These are phyloP conservation scores for Amphicarpaea edgeworthii DNA, from an alignment of 306 rosid genomes.

Conservation along the genomic window DNA sequence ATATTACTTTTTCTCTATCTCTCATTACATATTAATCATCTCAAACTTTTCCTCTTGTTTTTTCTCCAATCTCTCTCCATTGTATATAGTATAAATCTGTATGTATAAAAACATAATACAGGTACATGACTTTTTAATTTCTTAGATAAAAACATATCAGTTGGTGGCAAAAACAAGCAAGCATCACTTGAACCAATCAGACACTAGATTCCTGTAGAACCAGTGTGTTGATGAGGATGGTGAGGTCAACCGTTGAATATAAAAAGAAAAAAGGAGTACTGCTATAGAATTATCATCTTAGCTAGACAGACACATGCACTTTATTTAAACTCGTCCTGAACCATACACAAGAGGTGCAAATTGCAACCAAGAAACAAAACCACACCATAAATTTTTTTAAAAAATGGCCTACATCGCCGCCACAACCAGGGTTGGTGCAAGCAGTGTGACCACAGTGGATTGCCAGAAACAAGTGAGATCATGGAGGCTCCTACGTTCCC, in stretches of 20 bases:
- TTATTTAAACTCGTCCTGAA: constrained; percentile 48
- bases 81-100: not conserved
- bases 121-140: not conserved
- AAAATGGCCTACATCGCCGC: constrained; percentile 51
- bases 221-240: not conserved
- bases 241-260: constrained; percentile 16
- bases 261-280: not conserved
- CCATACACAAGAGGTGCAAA: not conserved
- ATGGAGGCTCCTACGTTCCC: constrained; percentile 87
- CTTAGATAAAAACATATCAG: constrained; percentile 18
- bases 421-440: constrained; percentile 31
- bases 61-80: not conserved
- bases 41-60: not conserved
- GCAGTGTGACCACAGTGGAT: constrained; percentile 73
- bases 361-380: constrained; percentile 30
- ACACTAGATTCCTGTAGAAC: constrained; percentile 27
- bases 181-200: not conserved
- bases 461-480: constrained; percentile 95
- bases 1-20: not conserved
- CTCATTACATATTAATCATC: not conserved
- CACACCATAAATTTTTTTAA: not conserved
- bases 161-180: constrained; percentile 5
- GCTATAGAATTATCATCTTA: not conserved
- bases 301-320: not conserved
- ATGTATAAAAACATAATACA: not conserved